These are phyloP conservation scores for Boletales sp. DNA, from an alignment of 768 basidiomycete genomes.

Conservation along the genomic window DNA sequence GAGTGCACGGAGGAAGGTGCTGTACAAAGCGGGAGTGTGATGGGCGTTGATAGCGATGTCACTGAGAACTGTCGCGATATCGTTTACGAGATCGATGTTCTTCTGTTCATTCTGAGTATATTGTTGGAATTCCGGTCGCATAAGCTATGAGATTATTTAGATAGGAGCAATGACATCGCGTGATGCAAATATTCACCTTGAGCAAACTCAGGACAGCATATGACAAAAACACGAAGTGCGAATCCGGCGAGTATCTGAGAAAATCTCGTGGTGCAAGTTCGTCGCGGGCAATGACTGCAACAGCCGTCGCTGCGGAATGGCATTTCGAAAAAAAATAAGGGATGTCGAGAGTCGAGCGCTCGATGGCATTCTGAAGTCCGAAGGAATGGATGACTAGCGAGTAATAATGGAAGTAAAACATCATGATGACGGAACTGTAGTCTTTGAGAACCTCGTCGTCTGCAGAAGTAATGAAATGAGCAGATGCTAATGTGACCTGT, in stretches of 20 bases:
- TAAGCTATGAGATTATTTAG: slow-evolving; percentile 48
- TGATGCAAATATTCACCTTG: slow-evolving; percentile 55
- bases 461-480: slow-evolving; percentile 7
- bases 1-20: slow-evolving; percentile 75
- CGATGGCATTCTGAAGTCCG: slow-evolving; percentile 93
- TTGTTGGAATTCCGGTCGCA: slow-evolving; percentile 78
- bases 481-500: background rate
- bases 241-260: slow-evolving; percentile 84
- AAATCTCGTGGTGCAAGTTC: slow-evolving; percentile 72
- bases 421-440: slow-evolving; percentile 32
- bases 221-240: slow-evolving; percentile 86
- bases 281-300: slow-evolving; percentile 73
- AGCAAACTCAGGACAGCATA: slow-evolving; percentile 91
- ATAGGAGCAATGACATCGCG: background rate
- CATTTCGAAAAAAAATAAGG: slow-evolving; percentile 83
- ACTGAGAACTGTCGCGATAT: slow-evolving; percentile 80
- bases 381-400: slow-evolving; percentile 93
- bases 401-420: slow-evolving; percentile 84
- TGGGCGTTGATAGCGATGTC: slow-evolving; percentile 68
- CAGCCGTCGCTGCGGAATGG: slow-evolving; percentile 66
- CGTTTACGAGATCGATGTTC: slow-evolving; percentile 67
- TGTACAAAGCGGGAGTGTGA: slow-evolving; percentile 91
- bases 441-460: slow-evolving; percentile 27
- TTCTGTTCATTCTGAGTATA: slow-evolving; percentile 73
- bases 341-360: slow-evolving; percentile 66